phyloP scores from a whole-genome alignment of 2,329 filamentous ascomycete genomes.

The Penicillium hordei region DNA sequence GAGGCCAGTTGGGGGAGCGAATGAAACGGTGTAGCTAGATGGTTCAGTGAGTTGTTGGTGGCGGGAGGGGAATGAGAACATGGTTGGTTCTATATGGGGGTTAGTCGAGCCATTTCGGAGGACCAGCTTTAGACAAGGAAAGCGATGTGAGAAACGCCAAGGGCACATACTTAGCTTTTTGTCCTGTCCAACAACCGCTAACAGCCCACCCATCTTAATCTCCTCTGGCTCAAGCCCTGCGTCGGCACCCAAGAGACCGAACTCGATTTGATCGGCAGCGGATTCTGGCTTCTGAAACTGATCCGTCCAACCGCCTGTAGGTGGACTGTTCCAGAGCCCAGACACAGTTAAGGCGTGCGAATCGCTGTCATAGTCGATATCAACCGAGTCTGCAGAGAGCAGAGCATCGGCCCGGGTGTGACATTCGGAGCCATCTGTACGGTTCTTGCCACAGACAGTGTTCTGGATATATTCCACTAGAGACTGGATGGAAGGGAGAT shows the following conservation, averaged over 20 bases:
- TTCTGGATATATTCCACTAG: slow-evolving; percentile 57
- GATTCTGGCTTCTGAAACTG: slow-evolving; percentile 34
- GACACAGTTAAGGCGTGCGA: slow-evolving; percentile 66
- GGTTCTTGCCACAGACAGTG: slow-evolving; percentile 50
- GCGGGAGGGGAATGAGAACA: slow-evolving; percentile 81
- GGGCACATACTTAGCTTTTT: slow-evolving; percentile 58
- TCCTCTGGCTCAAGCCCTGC: slow-evolving; percentile 63
- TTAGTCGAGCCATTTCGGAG: slow-evolving; percentile 3
- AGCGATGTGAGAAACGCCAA: background rate
- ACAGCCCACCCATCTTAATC: slow-evolving; percentile 72
- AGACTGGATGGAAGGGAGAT: slow-evolving; percentile 56
- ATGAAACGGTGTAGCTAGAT: slow-evolving; percentile 61
- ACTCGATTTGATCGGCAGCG: slow-evolving; percentile 63
- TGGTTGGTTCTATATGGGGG: slow-evolving; percentile 58
- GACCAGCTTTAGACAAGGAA: background rate
- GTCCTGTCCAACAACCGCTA: slow-evolving; percentile 76
- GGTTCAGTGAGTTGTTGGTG: slow-evolving; percentile 61
- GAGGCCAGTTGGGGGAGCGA: slow-evolving; percentile 72
- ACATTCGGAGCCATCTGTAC: slow-evolving; percentile 51
- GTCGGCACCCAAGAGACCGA: slow-evolving; percentile 73
- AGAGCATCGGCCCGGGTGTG: slow-evolving; percentile 49
- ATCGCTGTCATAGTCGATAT: slow-evolving; percentile 73
- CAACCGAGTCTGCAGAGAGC: slow-evolving; percentile 61
- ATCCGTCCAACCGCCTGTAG: slow-evolving; percentile 49
- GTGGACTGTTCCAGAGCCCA: slow-evolving; percentile 57